Base-by-base conservation (phyloP, 192 early-diverging fungal species). In the Coemansia biformis region DNA sequence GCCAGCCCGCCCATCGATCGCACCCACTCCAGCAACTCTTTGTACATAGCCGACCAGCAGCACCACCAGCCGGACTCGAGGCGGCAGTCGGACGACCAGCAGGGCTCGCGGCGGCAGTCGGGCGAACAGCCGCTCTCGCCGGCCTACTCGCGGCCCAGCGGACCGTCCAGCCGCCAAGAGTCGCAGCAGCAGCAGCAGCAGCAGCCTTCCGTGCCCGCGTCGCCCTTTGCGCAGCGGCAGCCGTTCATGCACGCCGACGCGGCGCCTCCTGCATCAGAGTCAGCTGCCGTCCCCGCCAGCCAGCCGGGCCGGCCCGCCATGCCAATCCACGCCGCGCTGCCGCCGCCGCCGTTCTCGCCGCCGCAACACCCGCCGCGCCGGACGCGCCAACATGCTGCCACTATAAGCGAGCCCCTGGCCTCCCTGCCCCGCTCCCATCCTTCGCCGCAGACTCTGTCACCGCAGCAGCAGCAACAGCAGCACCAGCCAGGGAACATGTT, bases 381-480 rank as follows among this genome's bases (percentile, higher is more conserved):
- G 51, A 33, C 57, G 15, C 68, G 68, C 10, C 68, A 59, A 45
- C 69, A 72, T 22, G 69, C 69, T 1, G 69, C 69, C 3, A 72
- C 69, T 2, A 72, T 72, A 42, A 65, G 69, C 57, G 69, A 72
- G 45, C 57, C 69, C 14, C 51, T 63, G 54, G 48, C 47, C 21
- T 42, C 62, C 7, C 69, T 52, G 31, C 5, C 53, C 4, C 36
- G 51, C 3, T 11, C 40, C 15, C 68, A 59, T 28, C 40, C 37
- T 17, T 16, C 28, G 24, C 33, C 47, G 23, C 49, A 28, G 1
- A 21, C 43, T 17, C 2, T 47, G 44, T 40, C 46, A 26, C 67
- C 58, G 18, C 57, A 26, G 15, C 56, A 54, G 43, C 61, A 49
- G 43, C 60, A 63, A 44, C 62, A 46, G 44, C 38, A n/a, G n/a